Conservation (phyloP, 257 asterid species). For the Fraxinus cuspidata region DNA sequence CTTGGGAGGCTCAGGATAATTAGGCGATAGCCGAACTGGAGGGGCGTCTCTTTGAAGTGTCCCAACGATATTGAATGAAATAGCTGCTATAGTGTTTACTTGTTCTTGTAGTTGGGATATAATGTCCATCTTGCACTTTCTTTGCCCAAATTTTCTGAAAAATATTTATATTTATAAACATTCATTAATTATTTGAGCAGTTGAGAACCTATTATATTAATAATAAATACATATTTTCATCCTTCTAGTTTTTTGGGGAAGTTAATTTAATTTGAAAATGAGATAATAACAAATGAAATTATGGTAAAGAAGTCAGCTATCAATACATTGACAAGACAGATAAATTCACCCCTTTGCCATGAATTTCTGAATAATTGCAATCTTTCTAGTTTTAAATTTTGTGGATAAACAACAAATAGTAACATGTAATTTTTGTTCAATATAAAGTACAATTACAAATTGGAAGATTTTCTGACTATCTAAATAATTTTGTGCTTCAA, state of each 20-base stretch:
- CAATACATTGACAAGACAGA: not conserved
- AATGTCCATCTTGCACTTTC: conserved; percentile 58
- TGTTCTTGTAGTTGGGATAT: conserved; percentile 87
- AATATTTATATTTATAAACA: too few relatives aligned
- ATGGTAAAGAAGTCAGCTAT: not conserved
- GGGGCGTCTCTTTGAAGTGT: conserved; percentile 89
- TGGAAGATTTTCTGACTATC: not conserved
- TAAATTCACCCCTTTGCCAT: not conserved
- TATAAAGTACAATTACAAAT: too few relatives aligned
- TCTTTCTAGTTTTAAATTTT: not conserved
- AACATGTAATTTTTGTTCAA: not conserved
- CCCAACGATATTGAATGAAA: conserved; percentile 82
- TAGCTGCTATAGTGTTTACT: conserved; percentile 63
- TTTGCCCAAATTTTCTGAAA: not conserved
- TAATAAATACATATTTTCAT: not conserved
- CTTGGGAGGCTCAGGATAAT: conserved; percentile 82
- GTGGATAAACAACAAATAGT: not conserved
- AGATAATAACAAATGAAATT: not conserved
- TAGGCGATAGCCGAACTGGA: conserved; percentile 81
- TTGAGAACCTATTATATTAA: not conserved
- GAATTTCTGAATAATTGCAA: not conserved
- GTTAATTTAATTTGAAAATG: not conserved
- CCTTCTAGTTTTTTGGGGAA: not conserved
- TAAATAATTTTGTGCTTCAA: too few relatives aligned
- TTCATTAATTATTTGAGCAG: not conserved